A percentile compares a stretch with the other conserved stretches of the same genome.
These are phyloP conservation scores for Jamesozyma gamospora DNA, from an alignment of 805 yeast genomes.

Conservation along the genomic window DNA sequence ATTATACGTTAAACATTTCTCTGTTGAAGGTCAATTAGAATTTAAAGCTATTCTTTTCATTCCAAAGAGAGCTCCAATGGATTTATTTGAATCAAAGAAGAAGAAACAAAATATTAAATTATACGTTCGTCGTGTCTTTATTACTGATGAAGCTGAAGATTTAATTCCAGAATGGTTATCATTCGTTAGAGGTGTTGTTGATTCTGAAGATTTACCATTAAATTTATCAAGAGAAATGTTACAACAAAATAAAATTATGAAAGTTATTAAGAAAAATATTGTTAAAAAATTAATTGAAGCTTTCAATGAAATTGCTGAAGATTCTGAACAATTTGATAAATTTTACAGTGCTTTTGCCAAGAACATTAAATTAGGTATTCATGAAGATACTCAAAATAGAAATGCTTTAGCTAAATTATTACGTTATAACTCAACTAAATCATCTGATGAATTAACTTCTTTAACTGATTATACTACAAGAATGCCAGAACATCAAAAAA, in stretches of 20 bases:
- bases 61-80: slow-evolving; percentile 99
- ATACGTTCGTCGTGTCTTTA: slow-evolving; percentile 98
- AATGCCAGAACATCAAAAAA: slow-evolving; percentile 99
- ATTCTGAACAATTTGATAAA: slow-evolving; percentile 94
- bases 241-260: slow-evolving; percentile 98
- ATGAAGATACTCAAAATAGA: slow-evolving; percentile 98
- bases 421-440: slow-evolving; percentile 95
- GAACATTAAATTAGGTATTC: slow-evolving; percentile 97
- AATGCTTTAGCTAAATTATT: slow-evolving; percentile 86
- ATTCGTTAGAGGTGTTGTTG: slow-evolving; percentile 98
- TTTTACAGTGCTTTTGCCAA: slow-evolving; percentile 96
- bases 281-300: slow-evolving; percentile 97
- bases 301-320: slow-evolving; percentile 99
- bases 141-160: slow-evolving; percentile 99
- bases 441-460: slow-evolving; percentile 88
- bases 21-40: slow-evolving; percentile 99
- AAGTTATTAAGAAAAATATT: slow-evolving; percentile 98
- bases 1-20: slow-evolving; percentile 97
- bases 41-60: slow-evolving; percentile 94
- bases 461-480: slow-evolving; percentile 95
- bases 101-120: slow-evolving; percentile 98
- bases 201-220: slow-evolving; percentile 98
- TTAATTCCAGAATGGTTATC: slow-evolving; percentile 98
- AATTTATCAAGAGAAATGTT: slow-evolving; percentile 99
- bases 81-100: slow-evolving; percentile 95